phyloP scores from a whole-genome alignment of 306 rosid species.

The Pterocarpus santalinus region DNA sequence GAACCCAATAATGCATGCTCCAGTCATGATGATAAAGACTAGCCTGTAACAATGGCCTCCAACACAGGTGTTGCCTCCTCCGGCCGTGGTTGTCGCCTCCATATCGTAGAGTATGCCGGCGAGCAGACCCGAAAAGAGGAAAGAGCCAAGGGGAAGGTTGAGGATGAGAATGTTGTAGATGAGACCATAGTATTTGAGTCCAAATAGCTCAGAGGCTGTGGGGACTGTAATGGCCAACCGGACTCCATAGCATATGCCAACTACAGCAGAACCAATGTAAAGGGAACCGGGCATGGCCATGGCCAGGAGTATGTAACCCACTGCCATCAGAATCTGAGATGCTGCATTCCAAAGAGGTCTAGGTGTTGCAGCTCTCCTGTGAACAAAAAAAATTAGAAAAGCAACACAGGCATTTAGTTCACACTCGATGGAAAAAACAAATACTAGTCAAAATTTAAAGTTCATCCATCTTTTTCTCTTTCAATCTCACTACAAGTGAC shows the following conservation, averaged over 20 bases:
- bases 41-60: constrained; percentile 90
- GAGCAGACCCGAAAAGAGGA: constrained; percentile 91
- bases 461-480: too few species aligned
- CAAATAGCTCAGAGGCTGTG: constrained; percentile 77
- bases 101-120: constrained; percentile 82
- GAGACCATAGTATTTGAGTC: constrained; percentile 75
- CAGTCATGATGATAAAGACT: constrained; percentile 76
- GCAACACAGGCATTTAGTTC: neutral
- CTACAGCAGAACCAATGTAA: constrained; percentile 75
- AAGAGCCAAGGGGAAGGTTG: constrained; percentile 91
- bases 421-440: neutral
- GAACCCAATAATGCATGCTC: constrained; percentile 78
- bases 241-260: constrained; percentile 86
- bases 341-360: constrained; percentile 73
- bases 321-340: constrained; percentile 85
- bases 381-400: neutral
- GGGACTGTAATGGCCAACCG: constrained; percentile 85
- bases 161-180: constrained; percentile 85
- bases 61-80: constrained; percentile 89
- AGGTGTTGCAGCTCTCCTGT: constrained; percentile 74
- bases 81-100: constrained; percentile 74
- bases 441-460: neutral
- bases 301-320: constrained; percentile 79
- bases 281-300: constrained; percentile 84
- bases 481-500: neutral